Base-by-base conservation (phyloP, 2,329 filamentous ascomycete genomes). In the Cryphonectria carpinicola region DNA sequence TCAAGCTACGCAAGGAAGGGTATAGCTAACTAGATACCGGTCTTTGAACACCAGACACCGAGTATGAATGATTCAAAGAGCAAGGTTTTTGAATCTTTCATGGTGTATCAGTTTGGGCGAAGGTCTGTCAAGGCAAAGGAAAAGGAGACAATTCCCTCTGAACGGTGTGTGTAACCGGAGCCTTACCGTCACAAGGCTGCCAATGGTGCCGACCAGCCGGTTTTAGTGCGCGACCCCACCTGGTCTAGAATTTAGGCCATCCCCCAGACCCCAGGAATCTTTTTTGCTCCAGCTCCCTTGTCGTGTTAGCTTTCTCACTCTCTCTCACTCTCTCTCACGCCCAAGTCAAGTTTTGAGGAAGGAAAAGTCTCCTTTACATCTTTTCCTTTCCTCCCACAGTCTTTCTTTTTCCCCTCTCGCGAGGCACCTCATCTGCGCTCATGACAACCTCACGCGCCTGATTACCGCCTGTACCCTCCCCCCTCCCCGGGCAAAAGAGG, bases 181-280 rank as follows among this genome's bases (percentile, higher is more conserved):
- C 58, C 58, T 61, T 4, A 39, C 17, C 22, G 32, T 10, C 58
- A n/a, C 19, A 61, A 22, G 28, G 32, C 35, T 10, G 22, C 25
- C 25, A 61, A 37, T 8, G 58, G 58, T 19, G 58, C 58, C 58
- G 58, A 39, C 11, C 58, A 35, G 58, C 58, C 32, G 58, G 35
- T 25, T 65, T 11, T 65, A 65, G 41, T 64, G 61, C 63, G 41
- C 63, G 63, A 43, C 43, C 63, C 63, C 63, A 65, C 63, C 43
- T 28, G 41, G 41, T 28, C 37, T 64, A 43, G 32, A 64, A 39
- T n/a, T 35, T 46, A 46, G 61, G 37, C 39, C 61, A 28, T 11
- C n/a, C 25, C 61, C 61, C 37, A 46, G 39, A 64, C 39, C 61
- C 61, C 61, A 46, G 25, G 41, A 39, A 61, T 25, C 58, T 49